Evolutionary conservation across 2,329 filamentous ascomycete genomes (phyloP).

Genomic region (Myotisia sp.): DNA sequence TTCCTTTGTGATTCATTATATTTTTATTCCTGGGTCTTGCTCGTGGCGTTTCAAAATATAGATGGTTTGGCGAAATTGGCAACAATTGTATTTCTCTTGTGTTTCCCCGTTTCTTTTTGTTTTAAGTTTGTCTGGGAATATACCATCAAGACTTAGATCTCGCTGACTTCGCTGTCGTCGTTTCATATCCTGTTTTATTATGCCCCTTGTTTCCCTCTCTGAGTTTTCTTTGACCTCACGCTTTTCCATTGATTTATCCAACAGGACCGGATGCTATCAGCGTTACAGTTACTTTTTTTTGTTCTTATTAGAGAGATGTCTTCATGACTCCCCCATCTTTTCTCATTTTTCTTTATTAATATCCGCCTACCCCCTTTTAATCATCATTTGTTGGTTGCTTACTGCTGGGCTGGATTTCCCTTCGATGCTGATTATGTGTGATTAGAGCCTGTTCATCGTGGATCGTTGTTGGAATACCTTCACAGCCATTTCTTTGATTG

Average conservation of each 20-base stretch:
- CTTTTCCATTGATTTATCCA: not conserved
- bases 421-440: not conserved
- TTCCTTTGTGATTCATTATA: no score
- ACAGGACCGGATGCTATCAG: no score
- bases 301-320: conserved; percentile 2
- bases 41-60: conserved; percentile 1
- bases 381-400: not conserved
- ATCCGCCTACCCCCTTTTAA: conserved; percentile 5
- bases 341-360: not conserved
- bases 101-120: not conserved
- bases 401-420: conserved; percentile 4
- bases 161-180: conserved; percentile 5
- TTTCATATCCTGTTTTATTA: not conserved
- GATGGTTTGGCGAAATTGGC: conserved; percentile 4
- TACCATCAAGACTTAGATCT: conserved; percentile 6
- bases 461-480: no score
- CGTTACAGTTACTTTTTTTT: conserved; percentile 2
- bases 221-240: not conserved
- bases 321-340: conserved; percentile 3
- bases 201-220: not conserved
- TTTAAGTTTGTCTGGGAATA: conserved; percentile 1
- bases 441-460: conserved; percentile 1
- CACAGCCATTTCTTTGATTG: not conserved
- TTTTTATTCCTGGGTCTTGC: conserved; percentile 4
- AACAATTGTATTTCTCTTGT: conserved; percentile 1